Base-by-base conservation (phyloP, 345 rosid species). In the Kernera saxatilis region DNA sequence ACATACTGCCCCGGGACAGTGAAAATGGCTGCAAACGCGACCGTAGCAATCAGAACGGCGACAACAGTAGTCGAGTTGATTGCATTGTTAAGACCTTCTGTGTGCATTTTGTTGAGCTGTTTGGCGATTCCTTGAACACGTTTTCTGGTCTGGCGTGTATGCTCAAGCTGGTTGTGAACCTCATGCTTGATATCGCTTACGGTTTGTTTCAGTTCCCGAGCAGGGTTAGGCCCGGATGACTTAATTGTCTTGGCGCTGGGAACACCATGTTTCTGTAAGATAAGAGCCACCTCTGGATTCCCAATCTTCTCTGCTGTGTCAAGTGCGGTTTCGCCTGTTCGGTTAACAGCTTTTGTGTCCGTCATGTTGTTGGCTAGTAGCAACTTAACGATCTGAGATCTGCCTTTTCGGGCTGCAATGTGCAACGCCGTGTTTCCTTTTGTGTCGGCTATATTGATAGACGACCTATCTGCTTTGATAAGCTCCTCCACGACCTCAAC, bases 181-280 rank as follows among this genome's bases (percentile, higher is more conserved):
- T 87, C 96, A 13, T 91, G 96, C 48, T 91, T 91, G 58, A 91
- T 89, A 78, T 91, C 96, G 8, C 96, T 91, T 13, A 91, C 93
- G 0, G 96, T 91, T 71, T 89, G 96, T 59, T 87, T 91, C 69
- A 91, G 70, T 72, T 91, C 96, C 0, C 87, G 82, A 1, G 88
- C 88, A 10, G 87, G 91, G 67, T 78, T 88, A 23, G 64, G 41
- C 4, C 68, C 49, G 2, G 78, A 74, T 1, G 88, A 83, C 72
- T 83, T 79, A 6, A 86, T 73, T 45, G 69, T 35, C 76, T 75
- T 84, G 54, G 93, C 95, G 30, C 87, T 83, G 21, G 80, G 89
- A 45, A 94, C 90, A 3, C 97, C 99, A 18, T 81, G 85, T 44
- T 83, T 83, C 26, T 68, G 83, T 69, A 91, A 80, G 41, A 89